Conservation (phyloP, 495 filamentous ascomycete genomes). For the Penicillium mononematosum region DNA sequence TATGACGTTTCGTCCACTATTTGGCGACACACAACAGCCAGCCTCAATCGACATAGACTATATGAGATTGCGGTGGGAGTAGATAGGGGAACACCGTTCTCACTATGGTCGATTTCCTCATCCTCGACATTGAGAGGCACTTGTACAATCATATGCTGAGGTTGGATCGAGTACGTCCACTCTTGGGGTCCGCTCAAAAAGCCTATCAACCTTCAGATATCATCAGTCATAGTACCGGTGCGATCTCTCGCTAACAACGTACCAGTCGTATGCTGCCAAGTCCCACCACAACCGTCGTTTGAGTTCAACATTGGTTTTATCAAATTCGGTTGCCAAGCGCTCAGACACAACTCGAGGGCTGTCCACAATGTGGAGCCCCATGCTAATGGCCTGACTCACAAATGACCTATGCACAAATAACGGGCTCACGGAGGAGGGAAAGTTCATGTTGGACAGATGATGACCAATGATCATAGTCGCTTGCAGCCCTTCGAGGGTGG, state of each 20-base stretch:
- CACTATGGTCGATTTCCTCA: constrained; percentile 13
- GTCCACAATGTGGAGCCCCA: constrained; percentile 50
- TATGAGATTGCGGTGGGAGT: constrained; percentile 47
- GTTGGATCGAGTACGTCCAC: constrained; percentile 47
- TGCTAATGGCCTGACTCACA: constrained; percentile 38
- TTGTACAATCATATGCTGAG: constrained; percentile 44
- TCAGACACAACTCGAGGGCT: constrained; percentile 15
- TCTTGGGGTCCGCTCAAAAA: constrained; percentile 51
- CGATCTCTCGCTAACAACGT: constrained; percentile 8
- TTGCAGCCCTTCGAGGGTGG: constrained; percentile 47
- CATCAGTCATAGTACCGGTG: constrained; percentile 14
- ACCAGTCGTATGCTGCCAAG: constrained; percentile 48
- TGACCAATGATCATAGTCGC: constrained; percentile 43
- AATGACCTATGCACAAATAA: constrained; percentile 36
- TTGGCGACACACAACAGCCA: constrained; percentile 42
- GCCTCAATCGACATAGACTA: constrained; percentile 38
- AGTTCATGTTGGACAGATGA: constrained; percentile 30
- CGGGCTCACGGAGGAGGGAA: constrained; percentile 28
- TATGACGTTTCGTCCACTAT: constrained; percentile 38
- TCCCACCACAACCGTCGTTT: constrained; percentile 51
- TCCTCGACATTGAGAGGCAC: constrained; percentile 39
- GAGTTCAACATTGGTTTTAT: constrained; percentile 34
- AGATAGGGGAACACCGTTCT: constrained; percentile 12
- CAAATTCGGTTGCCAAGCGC: constrained; percentile 15
- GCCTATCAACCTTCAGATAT: constrained; percentile 30